Conservation (phyloP, 495 filamentous ascomycete genomes). For the Hyaloscypha finlandica region DNA sequence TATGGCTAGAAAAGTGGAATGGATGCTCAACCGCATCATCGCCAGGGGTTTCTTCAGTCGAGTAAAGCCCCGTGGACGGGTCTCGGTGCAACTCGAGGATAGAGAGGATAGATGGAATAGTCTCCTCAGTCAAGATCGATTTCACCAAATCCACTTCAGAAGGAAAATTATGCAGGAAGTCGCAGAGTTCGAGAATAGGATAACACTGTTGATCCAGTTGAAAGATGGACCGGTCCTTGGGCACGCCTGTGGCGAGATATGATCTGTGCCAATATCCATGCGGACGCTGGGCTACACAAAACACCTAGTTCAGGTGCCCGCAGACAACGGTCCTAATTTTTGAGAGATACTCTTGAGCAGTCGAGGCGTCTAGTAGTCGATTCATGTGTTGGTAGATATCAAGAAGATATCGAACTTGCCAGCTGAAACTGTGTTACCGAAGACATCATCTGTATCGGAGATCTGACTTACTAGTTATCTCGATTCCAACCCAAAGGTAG, state of each 20-base stretch:
- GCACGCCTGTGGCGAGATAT: conserved; percentile 18
- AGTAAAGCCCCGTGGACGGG: conserved; percentile 1
- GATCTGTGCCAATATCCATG: conserved; percentile 25
- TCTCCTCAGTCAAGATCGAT: background rate
- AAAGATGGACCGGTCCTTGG: conserved; percentile 19
- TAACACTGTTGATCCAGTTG: conserved; percentile 26
- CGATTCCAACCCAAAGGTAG: conserved; percentile 26
- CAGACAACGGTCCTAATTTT: background rate
- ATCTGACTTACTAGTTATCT: conserved; percentile 24
- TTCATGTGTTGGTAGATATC: background rate
- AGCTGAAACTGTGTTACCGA: background rate
- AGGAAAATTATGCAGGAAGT: conserved; percentile 16
- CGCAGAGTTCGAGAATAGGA: conserved; percentile 24
- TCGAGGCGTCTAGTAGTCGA: background rate
- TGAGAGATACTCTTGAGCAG: background rate
- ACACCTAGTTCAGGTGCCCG: conserved; percentile 22
- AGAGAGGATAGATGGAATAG: conserved; percentile 1
- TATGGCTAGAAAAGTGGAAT: conserved; percentile 24
- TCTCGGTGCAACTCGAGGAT: conserved; percentile 7
- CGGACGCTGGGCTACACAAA: conserved; percentile 15
- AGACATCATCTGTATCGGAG: background rate
- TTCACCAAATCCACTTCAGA: conserved; percentile 11
- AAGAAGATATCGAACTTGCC: background rate
- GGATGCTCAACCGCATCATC: conserved; percentile 22
- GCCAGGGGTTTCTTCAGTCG: conserved; percentile 23